These are phyloP conservation scores for Ceratocystis albifundus DNA, from an alignment of 2,329 filamentous ascomycete species.

Conservation along the genomic window DNA sequence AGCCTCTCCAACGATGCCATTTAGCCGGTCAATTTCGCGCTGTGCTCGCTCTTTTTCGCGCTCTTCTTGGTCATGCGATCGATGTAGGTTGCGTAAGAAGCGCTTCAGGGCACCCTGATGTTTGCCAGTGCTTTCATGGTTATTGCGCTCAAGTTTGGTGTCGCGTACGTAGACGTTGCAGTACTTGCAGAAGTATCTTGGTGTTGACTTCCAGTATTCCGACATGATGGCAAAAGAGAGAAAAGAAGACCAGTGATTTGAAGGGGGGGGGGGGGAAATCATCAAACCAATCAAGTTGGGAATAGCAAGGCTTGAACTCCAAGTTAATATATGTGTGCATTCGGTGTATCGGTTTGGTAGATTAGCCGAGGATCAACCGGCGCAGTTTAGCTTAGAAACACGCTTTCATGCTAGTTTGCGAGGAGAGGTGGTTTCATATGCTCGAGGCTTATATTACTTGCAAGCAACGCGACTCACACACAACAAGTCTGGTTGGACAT, in stretches of 20 bases:
- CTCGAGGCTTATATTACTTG: background rate
- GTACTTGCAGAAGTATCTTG: conserved; percentile 97
- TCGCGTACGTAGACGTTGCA: conserved; percentile 85
- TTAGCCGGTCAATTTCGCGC: conserved; percentile 74
- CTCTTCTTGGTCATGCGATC: conserved; percentile 66
- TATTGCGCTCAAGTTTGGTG: conserved; percentile 75
- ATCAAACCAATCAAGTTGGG: background rate
- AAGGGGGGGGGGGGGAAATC: background rate
- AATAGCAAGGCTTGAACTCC: background rate
- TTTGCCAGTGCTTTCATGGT: conserved; percentile 77
- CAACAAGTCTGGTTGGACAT: background rate
- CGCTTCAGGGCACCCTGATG: conserved; percentile 82
- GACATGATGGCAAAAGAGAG: conserved; percentile 50
- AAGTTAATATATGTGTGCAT: background rate
- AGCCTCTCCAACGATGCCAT: conserved; percentile 54
- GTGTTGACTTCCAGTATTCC: conserved; percentile 98
- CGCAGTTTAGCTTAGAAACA: conserved; percentile 17
- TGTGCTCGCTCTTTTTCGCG: conserved; percentile 73
- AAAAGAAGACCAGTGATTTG: background rate
- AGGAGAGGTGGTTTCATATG: background rate
- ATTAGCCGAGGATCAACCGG: conserved; percentile 18
- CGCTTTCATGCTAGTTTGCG: conserved; percentile 6
- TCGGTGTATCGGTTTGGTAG: background rate
- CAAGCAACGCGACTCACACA: conserved; percentile 12
- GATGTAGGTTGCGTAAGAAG: conserved; percentile 79